Evolutionary conservation across 371 early-diverging fungal species (phyloP), one percentile per base, ranked within the genome.

Genomic region (Homolaphlyctis polyrhiza): DNA sequence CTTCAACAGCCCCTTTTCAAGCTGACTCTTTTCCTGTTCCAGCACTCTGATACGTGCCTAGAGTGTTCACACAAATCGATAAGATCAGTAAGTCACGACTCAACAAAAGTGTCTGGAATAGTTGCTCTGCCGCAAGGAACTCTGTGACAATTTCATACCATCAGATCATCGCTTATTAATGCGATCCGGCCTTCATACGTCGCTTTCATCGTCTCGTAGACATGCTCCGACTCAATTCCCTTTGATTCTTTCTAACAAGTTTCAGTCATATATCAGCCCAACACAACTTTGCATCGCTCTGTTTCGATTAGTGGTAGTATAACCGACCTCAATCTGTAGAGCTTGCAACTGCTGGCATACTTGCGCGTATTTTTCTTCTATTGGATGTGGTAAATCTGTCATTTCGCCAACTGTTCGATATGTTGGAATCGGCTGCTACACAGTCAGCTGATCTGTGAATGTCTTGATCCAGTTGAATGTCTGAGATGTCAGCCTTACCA

Each of bases 341-440:
- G n/a, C n/a, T n/a, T n/a, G 36, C 25, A 62, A 28, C 23, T 30
- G 14, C 21, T 51, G 32, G 34, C 58, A 51, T 11, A 43, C 59
- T 11, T 64, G 28, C n/a, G 50, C 50, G 39, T 64, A 57, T 3
- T 57, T 33, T 36, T 27, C 64, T 35, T 64, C 64, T 21, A 64
- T 49, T 5, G 64, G 64, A 58, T 64, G 64, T 21, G 58, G 29
- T 2, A 64, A 35, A 35, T 64, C 64, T 14, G 48, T 59, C 27
- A 30, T 23, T 4, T 58, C 34, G 0, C 30, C 33, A 28, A 49
- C 18, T 16, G 34, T 57, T 13, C 52, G 39, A 30, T 30, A 64
- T 1, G 47, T 49, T 5, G 64, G 50, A 28, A 64, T 64, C 5
- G 57, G 58, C 58, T 47, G 50, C 8, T 49, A 23, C 27, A 57